A percentile compares a stretch with the other conserved stretches of the same genome.
Evolutionary conservation across 1,284 basidiomycete genomes (phyloP).

Genomic region (Bjerkandera adusta): DNA sequence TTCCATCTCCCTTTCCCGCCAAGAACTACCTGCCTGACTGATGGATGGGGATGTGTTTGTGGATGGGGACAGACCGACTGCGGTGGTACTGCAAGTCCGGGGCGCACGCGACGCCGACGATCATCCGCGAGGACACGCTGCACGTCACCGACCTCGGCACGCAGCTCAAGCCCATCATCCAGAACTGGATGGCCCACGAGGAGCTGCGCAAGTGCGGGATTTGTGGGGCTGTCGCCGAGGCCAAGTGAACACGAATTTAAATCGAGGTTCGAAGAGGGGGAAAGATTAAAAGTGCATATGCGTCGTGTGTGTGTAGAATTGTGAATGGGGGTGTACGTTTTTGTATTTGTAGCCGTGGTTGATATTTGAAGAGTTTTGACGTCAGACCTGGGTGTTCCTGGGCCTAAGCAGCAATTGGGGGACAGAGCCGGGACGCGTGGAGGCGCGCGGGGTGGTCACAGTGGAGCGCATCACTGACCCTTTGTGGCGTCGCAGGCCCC

Average conservation of each 20-base stretch:
- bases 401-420: no score
- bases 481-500: background rate
- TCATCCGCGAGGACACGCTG: constrained; percentile 87
- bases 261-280: no score
- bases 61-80: constrained; percentile 77
- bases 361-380: no score
- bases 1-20: background rate
- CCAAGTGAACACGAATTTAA: no score
- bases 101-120: constrained; percentile 67
- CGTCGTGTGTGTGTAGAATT: no score
- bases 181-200: constrained; percentile 68
- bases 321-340: no score
- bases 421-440: no score
- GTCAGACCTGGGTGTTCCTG: no score
- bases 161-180: constrained; percentile 91
- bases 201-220: constrained; percentile 64
- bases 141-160: constrained; percentile 91
- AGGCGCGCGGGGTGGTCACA: no score
- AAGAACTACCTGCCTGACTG: background rate
- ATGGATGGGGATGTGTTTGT: background rate
- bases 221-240: constrained; percentile 68
- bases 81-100: constrained; percentile 90
- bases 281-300: no score
- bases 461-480: no score
- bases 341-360: background rate